A percentile compares a stretch with the other conserved stretches of the same genome.
phyloP scores from a whole-genome alignment of 768 basidiomycete species.

The Kwoniella sp. region DNA sequence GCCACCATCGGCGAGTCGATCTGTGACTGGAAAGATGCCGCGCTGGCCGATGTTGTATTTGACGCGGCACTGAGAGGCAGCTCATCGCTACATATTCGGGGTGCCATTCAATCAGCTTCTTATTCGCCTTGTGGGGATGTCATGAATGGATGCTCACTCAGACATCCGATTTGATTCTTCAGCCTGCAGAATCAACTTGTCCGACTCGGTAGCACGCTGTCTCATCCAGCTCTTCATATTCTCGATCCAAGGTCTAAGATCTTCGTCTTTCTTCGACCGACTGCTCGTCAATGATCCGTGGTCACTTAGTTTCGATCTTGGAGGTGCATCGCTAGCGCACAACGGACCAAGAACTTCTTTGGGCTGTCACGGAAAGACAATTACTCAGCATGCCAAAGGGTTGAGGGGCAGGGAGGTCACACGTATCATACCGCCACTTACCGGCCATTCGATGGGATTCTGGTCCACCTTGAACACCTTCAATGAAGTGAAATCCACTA shows the following conservation, averaged over 20 bases:
- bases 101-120: conserved; percentile 1
- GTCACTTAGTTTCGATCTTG: conserved; percentile 12
- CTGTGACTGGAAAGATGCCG: conserved; percentile 10
- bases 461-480: conserved; percentile 81
- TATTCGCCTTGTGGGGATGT: neutral
- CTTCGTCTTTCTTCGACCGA: conserved; percentile 56
- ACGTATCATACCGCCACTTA: too few species aligned
- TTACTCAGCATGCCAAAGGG: too few species aligned
- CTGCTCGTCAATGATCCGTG: conserved; percentile 8
- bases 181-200: conserved; percentile 29
- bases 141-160: conserved; percentile 27
- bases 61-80: conserved; percentile 28
- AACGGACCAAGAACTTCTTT: conserved; percentile 49
- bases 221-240: conserved; percentile 74
- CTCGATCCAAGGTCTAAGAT: conserved; percentile 72
- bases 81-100: conserved; percentile 20
- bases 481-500: conserved; percentile 71
- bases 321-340: conserved; percentile 19
- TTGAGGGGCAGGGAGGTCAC: too few species aligned
- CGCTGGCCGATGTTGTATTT: conserved; percentile 8
- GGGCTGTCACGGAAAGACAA: conserved; percentile 30
- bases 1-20: conserved; percentile 9
- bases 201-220: conserved; percentile 55
- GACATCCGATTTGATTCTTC: conserved; percentile 31
- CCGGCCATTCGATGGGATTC: conserved; percentile 93